A percentile compares a stretch with the other conserved stretches of the same genome.
These are phyloP conservation scores for Pseudogymnoascus sp. DNA, from an alignment of 2,329 filamentous ascomycete genomes.

Conservation along the genomic window DNA sequence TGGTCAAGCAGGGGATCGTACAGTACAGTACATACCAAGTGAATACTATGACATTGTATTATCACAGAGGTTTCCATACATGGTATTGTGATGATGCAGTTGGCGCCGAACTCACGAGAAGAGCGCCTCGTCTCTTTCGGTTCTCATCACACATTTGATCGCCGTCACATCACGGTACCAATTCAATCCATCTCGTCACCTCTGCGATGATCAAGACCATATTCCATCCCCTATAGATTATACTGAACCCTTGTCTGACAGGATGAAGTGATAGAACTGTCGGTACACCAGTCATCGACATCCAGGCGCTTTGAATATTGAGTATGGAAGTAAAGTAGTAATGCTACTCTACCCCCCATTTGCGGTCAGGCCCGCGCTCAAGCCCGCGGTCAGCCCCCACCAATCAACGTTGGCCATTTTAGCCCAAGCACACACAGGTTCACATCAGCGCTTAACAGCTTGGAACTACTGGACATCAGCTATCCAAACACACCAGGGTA, in stretches of 20 bases:
- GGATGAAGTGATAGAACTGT: not conserved
- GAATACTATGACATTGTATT: conserved; percentile 7
- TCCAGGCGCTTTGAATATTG: not conserved
- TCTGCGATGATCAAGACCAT: not conserved
- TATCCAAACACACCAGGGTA: not conserved
- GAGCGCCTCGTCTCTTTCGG: not conserved
- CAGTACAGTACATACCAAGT: conserved; percentile 2
- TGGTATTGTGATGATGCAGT: not conserved
- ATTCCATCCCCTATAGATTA: not conserved
- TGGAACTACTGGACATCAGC: not conserved
- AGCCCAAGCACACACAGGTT: not conserved
- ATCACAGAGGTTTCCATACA: not conserved
- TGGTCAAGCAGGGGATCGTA: not conserved
- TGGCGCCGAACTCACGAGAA: not conserved
- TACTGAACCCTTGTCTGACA: not conserved
- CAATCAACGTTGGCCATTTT: not conserved
- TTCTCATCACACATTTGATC: not conserved
- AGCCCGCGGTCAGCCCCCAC: not conserved
- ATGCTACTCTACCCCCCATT: not conserved
- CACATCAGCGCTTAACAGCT: conserved; percentile 6
- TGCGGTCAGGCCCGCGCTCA: not conserved
- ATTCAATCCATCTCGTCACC: not conserved
- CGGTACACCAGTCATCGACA: not conserved
- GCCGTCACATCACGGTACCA: not conserved
- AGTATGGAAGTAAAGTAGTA: not conserved